A percentile compares a stretch with the other conserved stretches of the same genome.
Evolutionary conservation across 768 basidiomycete species (phyloP).

Genomic region (Xanthoconium stramineum): DNA sequence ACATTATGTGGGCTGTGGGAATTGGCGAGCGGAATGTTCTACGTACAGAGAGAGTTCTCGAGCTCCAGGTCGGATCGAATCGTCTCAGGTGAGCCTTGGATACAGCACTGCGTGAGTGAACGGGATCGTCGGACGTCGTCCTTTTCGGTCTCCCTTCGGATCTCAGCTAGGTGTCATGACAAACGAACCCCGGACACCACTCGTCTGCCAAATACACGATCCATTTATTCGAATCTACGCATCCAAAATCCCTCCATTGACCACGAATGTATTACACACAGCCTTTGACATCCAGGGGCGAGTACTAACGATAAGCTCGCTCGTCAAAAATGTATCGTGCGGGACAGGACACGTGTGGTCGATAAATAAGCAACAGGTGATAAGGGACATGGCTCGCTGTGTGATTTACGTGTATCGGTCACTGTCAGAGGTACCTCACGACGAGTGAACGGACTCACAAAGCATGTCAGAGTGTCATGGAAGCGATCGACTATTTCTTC

Average conservation of each 20-base stretch:
- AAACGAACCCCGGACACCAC: slow-evolving; percentile 23
- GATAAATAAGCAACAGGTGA: slow-evolving; percentile 7
- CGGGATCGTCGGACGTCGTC: not conserved
- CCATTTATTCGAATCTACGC: not conserved
- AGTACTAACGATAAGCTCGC: not conserved
- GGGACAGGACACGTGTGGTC: not conserved
- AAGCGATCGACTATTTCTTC: slow-evolving; percentile 50
- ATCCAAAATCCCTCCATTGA: not conserved
- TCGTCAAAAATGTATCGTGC: not conserved
- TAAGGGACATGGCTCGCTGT: not conserved
- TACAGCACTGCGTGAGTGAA: slow-evolving; percentile 9
- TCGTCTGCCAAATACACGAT: not conserved
- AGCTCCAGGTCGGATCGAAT: slow-evolving; percentile 4
- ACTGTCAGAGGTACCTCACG: not conserved
- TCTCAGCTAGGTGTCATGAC: slow-evolving; percentile 7
- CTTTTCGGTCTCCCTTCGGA: not conserved
- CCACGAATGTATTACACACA: not conserved
- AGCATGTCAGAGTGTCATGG: slow-evolving; percentile 1
- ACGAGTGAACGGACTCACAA: slow-evolving; percentile 11
- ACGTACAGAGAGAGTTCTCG: slow-evolving; percentile 8
- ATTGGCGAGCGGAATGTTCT: not conserved
- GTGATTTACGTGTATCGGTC: slow-evolving; percentile 5
- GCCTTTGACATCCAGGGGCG: slow-evolving; percentile 3
- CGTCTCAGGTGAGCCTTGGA: slow-evolving; percentile 24
- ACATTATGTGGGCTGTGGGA: slow-evolving; percentile 9